Evolutionary conservation across 805 yeast genomes (phyloP), one percentile per base, ranked within the genome.

Genomic region (Yarrowia yakushimensis): DNA sequence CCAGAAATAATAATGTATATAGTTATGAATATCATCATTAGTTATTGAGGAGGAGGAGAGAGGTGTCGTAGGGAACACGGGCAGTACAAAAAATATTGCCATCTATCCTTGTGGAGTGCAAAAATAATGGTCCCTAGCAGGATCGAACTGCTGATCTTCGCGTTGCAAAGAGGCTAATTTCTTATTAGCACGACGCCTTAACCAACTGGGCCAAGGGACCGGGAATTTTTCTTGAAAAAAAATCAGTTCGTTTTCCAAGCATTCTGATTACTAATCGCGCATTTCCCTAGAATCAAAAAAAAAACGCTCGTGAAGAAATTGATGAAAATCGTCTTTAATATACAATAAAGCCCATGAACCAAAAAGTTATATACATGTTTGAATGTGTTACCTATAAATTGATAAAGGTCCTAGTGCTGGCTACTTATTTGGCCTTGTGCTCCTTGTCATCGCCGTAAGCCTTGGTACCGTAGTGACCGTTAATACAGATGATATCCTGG

Each of bases 71-170:
- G n/a, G n/a, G n/a, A n/a, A n/a, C n/a, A n/a, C n/a, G n/a, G n/a
- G n/a, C n/a, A n/a, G n/a, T n/a, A n/a, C n/a, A n/a, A n/a, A n/a
- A n/a, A n/a, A n/a, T n/a, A n/a, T n/a, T n/a, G n/a, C n/a, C n/a
- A n/a, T n/a, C n/a, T n/a, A n/a, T n/a, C n/a, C n/a, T n/a, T n/a
- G n/a, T n/a, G n/a, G n/a, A n/a, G n/a, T n/a, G 28, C 28, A 25
- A 25, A 25, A 25, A 25, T 25, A 31, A 55, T 70, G 72, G 72
- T 70, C 72, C 69, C 72, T 69, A 70, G 70, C 72, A 70, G 72
- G 72, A 69, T 76, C 79, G 79, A 76, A 76, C 79, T 74, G 79
- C 79, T 76, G 79, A 76, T 76, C 79, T 77, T 75, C 76, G 79
- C 78, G 79, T 76, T 28, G 48, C 48, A 55, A 41, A 55, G 48